Conservation (phyloP, 2,329 filamentous ascomycete genomes). For the Metarhizium brunneum region DNA sequence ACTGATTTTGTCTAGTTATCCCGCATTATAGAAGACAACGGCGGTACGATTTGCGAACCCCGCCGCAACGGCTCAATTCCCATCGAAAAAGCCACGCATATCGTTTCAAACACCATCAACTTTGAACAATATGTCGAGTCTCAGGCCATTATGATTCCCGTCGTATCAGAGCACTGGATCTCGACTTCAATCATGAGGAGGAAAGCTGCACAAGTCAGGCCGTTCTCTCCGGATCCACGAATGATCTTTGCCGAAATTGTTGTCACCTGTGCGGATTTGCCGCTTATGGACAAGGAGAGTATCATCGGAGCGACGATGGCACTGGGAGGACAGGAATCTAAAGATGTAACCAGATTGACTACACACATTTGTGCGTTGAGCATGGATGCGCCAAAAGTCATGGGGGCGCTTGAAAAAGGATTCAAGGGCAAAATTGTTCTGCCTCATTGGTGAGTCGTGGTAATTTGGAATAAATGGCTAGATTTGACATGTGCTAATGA, state of each 20-base stretch:
- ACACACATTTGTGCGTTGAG: conserved; percentile 85
- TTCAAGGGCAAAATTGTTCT: conserved; percentile 75
- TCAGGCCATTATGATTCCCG: conserved; percentile 68
- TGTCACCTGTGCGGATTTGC: conserved; percentile 76
- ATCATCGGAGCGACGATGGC: conserved; percentile 85
- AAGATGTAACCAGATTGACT: conserved; percentile 60
- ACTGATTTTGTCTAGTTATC: conserved; percentile 27
- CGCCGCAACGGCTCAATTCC: conserved; percentile 38
- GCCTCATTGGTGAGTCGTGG: conserved; percentile 67
- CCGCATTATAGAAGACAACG: conserved; percentile 35
- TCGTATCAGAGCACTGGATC: conserved; percentile 79
- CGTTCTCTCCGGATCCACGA: conserved; percentile 82
- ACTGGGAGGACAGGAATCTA: conserved; percentile 74
- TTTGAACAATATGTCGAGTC: conserved; percentile 79
- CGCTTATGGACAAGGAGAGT: conserved; percentile 78
- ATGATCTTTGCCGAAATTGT: conserved; percentile 83
- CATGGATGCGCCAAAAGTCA: conserved; percentile 63
- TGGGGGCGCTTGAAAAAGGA: conserved; percentile 51
- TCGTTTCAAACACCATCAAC: conserved; percentile 68
- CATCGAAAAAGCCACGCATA: conserved; percentile 42
- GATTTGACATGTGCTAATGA: background rate
- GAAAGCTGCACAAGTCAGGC: conserved; percentile 68
- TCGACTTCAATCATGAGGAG: conserved; percentile 57
- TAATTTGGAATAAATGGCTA: too few relatives aligned
- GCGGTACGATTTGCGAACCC: conserved; percentile 38